Conservation (phyloP, 1,284 basidiomycete genomes). For the Thelephora terrestris region DNA sequence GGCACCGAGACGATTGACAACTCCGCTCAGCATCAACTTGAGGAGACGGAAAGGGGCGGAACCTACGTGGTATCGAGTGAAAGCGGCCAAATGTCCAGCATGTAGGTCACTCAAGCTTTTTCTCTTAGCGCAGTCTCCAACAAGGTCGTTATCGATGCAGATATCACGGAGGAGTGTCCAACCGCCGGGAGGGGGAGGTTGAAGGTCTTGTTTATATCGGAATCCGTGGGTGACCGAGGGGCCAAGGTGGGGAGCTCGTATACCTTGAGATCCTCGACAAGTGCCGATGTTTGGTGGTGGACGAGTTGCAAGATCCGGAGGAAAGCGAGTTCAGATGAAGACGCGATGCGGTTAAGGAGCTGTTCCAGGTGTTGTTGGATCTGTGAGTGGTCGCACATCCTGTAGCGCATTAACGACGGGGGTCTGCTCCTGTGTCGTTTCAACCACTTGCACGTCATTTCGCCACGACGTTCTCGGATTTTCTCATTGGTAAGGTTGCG, state of each 20-base stretch:
- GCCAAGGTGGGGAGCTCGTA: conserved; percentile 75
- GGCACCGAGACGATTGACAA: conserved; percentile 85
- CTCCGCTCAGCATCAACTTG: conserved; percentile 58
- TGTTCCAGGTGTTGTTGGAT: conserved; percentile 93
- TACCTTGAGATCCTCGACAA: conserved; percentile 89
- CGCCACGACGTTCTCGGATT: conserved; percentile 50
- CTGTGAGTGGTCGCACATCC: conserved; percentile 41
- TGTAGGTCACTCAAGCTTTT: conserved; percentile 84
- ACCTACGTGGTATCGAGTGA: conserved; percentile 86
- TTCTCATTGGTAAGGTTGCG: conserved; percentile 51
- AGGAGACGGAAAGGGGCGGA: neutral
- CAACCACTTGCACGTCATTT: conserved; percentile 38
- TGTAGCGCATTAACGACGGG: conserved; percentile 46
- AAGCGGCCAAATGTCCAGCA: conserved; percentile 61
- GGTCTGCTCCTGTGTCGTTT: conserved; percentile 39
- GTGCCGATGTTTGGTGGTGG: conserved; percentile 66
- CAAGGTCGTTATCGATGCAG: conserved; percentile 70
- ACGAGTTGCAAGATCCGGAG: conserved; percentile 87
- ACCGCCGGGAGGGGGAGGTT: conserved; percentile 32
- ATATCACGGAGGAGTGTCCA: conserved; percentile 28
- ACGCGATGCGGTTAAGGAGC: conserved; percentile 62
- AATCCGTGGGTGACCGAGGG: conserved; percentile 50
- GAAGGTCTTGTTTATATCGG: conserved; percentile 49
- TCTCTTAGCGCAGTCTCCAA: conserved; percentile 87
- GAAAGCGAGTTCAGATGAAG: conserved; percentile 83